phyloP scores from a whole-genome alignment of 495 filamentous ascomycete genomes.

The Hyphodiscus hymeniophilus region DNA sequence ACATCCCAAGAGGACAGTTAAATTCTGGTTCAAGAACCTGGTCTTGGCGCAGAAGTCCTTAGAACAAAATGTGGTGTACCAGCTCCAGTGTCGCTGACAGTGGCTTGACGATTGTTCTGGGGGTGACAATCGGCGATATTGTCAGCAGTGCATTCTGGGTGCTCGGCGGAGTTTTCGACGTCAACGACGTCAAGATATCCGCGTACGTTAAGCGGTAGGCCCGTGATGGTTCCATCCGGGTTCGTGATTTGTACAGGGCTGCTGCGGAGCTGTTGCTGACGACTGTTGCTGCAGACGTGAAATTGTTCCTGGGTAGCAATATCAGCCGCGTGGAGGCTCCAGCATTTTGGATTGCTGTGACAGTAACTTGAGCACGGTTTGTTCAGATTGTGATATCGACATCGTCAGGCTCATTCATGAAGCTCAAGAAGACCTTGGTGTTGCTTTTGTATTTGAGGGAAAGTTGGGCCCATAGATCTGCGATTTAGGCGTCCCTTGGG shows the following conservation, averaged over 20 bases:
- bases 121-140: slow-evolving; percentile 40
- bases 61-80: slow-evolving; percentile 30
- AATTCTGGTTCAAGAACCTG: slow-evolving; percentile 36
- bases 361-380: slow-evolving; percentile 42
- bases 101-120: slow-evolving; percentile 38
- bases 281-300: slow-evolving; percentile 38
- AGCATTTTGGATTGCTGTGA: slow-evolving; percentile 49
- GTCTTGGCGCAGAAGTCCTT: slow-evolving; percentile 39
- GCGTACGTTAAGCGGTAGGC: slow-evolving; percentile 49
- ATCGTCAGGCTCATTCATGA: slow-evolving; percentile 49
- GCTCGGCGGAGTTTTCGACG: slow-evolving; percentile 44
- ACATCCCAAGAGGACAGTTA: slow-evolving; percentile 43
- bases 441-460: slow-evolving; percentile 42
- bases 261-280: slow-evolving; percentile 37
- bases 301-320: slow-evolving; percentile 33
- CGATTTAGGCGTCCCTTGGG: slow-evolving; percentile 47
- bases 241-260: slow-evolving; percentile 44
- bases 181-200: slow-evolving; percentile 41
- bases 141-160: slow-evolving; percentile 43
- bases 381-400: slow-evolving; percentile 32
- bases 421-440: slow-evolving; percentile 45
- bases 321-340: slow-evolving; percentile 31
- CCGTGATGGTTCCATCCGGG: slow-evolving; percentile 40
- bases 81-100: slow-evolving; percentile 49
- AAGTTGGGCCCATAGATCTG: slow-evolving; percentile 46